phyloP scores from a whole-genome alignment of 2,329 filamentous ascomycete species.

The Cryphonectria radicalis region DNA sequence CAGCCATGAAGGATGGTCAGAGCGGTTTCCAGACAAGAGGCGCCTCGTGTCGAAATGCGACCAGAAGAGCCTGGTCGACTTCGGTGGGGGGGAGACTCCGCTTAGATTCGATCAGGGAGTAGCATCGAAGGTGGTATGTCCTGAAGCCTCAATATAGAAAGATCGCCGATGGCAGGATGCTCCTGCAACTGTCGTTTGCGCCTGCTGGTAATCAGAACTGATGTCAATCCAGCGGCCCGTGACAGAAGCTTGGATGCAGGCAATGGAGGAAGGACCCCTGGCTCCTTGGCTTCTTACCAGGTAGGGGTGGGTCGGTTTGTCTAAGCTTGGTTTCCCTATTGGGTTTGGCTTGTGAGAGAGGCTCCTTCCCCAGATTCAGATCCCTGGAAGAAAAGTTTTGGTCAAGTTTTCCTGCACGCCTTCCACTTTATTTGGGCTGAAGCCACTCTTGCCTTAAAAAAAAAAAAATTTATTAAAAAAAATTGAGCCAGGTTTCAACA shows the following conservation, averaged over 20 bases:
- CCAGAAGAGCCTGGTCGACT: slow-evolving; percentile 17
- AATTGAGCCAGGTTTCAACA: not conserved
- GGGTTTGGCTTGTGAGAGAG: slow-evolving; percentile 17
- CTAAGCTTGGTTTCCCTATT: slow-evolving; percentile 10
- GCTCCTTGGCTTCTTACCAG: slow-evolving; percentile 25
- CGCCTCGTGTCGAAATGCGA: slow-evolving; percentile 5
- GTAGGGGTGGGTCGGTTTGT: slow-evolving; percentile 7
- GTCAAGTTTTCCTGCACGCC: not conserved
- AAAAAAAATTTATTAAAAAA: not conserved
- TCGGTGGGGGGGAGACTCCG: slow-evolving; percentile 8
- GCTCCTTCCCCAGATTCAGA: slow-evolving; percentile 20
- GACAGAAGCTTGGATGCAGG: slow-evolving; percentile 19
- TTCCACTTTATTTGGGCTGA: not conserved
- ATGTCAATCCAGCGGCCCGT: slow-evolving; percentile 12
- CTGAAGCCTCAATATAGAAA: not conserved
- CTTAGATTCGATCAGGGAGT: slow-evolving; percentile 11
- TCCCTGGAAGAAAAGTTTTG: slow-evolving; percentile 21
- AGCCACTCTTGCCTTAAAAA: slow-evolving; percentile 10
- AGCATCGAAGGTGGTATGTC: not conserved
- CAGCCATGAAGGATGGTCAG: slow-evolving; percentile 24
- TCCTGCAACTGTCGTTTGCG: slow-evolving; percentile 5
- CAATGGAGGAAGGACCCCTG: slow-evolving; percentile 21
- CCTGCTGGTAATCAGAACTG: slow-evolving; percentile 11
- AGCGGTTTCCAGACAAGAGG: slow-evolving; percentile 15
- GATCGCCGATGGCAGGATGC: not conserved